phyloP scores from a whole-genome alignment of 73 alveolate genomes.

The Symbiodinium natans region DNA sequence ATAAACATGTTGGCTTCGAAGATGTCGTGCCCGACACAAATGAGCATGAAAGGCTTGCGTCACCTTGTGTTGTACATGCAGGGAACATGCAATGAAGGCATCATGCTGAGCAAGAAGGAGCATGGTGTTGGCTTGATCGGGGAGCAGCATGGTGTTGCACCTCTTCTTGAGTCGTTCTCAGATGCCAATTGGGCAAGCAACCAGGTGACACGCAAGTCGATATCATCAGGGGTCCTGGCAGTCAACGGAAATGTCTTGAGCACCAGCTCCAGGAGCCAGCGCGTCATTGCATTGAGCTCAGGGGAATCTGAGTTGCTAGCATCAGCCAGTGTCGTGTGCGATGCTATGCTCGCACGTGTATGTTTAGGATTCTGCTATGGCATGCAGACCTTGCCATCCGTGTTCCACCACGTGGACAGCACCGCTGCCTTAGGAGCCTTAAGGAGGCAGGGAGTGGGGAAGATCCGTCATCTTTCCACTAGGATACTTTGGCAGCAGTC shows the following conservation, averaged over 20 bases:
- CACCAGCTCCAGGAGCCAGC: neutral
- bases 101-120: neutral
- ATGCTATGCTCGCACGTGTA: neutral
- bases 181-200: slow-evolving; percentile 12
- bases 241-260: neutral
- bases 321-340: neutral
- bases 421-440: neutral
- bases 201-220: neutral
- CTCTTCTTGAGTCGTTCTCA: too few species aligned
- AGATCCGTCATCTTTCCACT: neutral
- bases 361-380: neutral
- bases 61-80: neutral
- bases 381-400: neutral
- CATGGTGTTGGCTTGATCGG: neutral
- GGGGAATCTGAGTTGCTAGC: slow-evolving; percentile 7
- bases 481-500: neutral
- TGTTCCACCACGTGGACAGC: neutral
- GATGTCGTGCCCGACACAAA: neutral
- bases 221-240: neutral
- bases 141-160: neutral
- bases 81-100: neutral
- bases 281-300: neutral
- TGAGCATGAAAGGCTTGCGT: neutral
- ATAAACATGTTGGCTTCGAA: neutral
- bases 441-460: neutral